These are phyloP conservation scores for Fistulinella cinereoalba DNA, from an alignment of 1,284 basidiomycete species.

Conservation along the genomic window DNA sequence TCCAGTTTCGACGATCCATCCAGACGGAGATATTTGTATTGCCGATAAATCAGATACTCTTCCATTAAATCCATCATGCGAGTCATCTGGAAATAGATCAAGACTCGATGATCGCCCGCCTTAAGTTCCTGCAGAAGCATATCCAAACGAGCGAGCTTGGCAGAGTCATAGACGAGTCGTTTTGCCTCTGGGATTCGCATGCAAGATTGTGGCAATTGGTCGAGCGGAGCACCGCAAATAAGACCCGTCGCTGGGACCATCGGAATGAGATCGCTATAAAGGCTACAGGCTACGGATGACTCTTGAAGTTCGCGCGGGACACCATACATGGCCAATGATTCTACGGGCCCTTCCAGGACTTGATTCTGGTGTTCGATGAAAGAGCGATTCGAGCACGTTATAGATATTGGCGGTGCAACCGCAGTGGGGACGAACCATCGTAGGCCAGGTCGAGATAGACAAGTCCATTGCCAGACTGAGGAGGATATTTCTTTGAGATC, in stretches of 20 bases:
- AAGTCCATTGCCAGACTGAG: slow-evolving; percentile 69
- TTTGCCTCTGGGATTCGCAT: slow-evolving; percentile 97
- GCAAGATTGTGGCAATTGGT: slow-evolving; percentile 80
- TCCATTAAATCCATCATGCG: slow-evolving; percentile 99
- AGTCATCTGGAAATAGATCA: slow-evolving; percentile 99
- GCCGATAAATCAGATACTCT: slow-evolving; percentile 96
- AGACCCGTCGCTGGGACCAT: slow-evolving; percentile 70
- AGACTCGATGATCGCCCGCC: slow-evolving; percentile 87
- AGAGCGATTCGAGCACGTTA: slow-evolving; percentile 74
- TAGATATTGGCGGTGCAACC: slow-evolving; percentile 80
- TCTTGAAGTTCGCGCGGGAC: slow-evolving; percentile 69
- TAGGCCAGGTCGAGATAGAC: slow-evolving; percentile 74
- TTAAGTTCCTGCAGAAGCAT: slow-evolving; percentile 89
- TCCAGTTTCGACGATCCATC: slow-evolving; percentile 96
- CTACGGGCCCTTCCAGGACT: slow-evolving; percentile 61
- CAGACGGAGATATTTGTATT: slow-evolving; percentile 95
- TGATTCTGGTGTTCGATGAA: slow-evolving; percentile 74
- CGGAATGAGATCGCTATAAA: slow-evolving; percentile 56
- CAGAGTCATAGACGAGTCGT: slow-evolving; percentile 95
- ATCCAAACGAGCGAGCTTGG: slow-evolving; percentile 92
- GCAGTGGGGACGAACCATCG: slow-evolving; percentile 82
- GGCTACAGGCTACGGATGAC: slow-evolving; percentile 51
- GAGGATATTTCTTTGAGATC: slow-evolving; percentile 61
- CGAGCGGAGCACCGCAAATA: slow-evolving; percentile 59
- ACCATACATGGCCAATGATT: slow-evolving; percentile 84